Base-by-base conservation (phyloP, 345 rosid genomes). In the Anastatica hierochuntica region DNA sequence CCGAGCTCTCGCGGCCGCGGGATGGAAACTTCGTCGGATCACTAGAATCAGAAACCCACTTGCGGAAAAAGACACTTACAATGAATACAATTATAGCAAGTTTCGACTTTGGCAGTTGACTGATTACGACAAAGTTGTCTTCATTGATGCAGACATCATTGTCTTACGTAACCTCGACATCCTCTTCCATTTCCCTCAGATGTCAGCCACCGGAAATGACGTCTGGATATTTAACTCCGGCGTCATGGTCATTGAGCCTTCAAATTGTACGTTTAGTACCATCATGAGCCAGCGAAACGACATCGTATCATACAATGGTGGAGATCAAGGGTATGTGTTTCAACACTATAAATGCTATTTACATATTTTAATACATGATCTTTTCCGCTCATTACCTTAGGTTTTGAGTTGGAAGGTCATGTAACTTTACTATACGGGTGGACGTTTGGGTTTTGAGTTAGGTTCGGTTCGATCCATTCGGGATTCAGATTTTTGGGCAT, bases 161-260 rank as follows among this genome's bases (percentile, higher is more conserved):
- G 90, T 85, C 7, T 58, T 88, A 12, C 81, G 74, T 12, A 92
- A 70, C 49, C 85, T 92, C 11, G 98, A 88, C 38, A 39, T 85
- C 27, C 86, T 88, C 34, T 85, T 85, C 67, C 75, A 79, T 23
- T 92, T 85, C 53, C 95, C 98, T 12, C 83, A 88, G 47, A 81
- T 92, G 76, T 70, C 97, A 0, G 98, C 98, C 3, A 80, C 83
- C 0, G 98, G 98, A 10, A 92, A 92, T 65, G 95, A 88, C 58
- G 62, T 77, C 6, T 85, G 83, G 83, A 77, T 85, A 52, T 92
- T 85, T 52, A 92, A 92, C 48, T 92, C 97, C 0, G 94, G 97
- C 1, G 63, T 88, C n/a, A 92, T 92, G 98, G 90, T 92, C 40
- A 70, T 88, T 15, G 95, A 92, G 74, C 98, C 98, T 7, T 88